These are phyloP conservation scores for Populus euphratica DNA, from an alignment of 345 rosid species.

Conservation along the genomic window DNA sequence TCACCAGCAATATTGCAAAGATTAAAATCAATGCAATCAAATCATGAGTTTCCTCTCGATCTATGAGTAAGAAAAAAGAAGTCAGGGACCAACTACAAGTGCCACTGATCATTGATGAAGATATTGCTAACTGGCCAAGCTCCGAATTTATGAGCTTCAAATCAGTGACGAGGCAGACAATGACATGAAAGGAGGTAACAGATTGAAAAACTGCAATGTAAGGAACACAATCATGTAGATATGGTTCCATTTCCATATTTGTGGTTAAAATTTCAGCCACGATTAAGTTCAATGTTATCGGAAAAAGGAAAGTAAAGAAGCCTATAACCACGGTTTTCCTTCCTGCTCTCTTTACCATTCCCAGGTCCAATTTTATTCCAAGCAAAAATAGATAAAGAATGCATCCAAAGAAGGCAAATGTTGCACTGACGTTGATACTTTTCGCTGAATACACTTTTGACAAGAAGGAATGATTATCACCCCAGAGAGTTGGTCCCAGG, in stretches of 20 bases:
- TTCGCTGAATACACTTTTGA: not conserved
- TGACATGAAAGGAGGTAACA: conserved; percentile 16
- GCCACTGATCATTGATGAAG: conserved; percentile 22
- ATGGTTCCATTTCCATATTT: not conserved
- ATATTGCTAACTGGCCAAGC: conserved; percentile 16
- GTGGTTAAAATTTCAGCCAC: not conserved
- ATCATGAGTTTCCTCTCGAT: not conserved
- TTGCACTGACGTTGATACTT: conserved; percentile 9
- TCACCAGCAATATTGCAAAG: not conserved
- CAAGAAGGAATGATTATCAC: not conserved
- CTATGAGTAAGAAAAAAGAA: not conserved
- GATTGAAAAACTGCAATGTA: conserved; percentile 11
- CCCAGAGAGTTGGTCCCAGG: conserved; percentile 21
- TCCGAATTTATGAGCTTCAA: conserved; percentile 21
- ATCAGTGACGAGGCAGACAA: conserved; percentile 15
- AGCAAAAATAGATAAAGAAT: conserved; percentile 16
- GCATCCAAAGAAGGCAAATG: conserved; percentile 25
- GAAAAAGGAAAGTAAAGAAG: conserved; percentile 2
- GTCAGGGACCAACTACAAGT: conserved; percentile 5
- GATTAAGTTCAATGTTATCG: not conserved
- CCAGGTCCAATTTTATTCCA: conserved; percentile 19
- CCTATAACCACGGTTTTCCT: conserved; percentile 15
- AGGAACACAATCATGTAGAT: not conserved
- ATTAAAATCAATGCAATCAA: not conserved
- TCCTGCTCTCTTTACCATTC: conserved; percentile 17